Base-by-base conservation (phyloP, 768 basidiomycete species). In the Mycena rosella region DNA sequence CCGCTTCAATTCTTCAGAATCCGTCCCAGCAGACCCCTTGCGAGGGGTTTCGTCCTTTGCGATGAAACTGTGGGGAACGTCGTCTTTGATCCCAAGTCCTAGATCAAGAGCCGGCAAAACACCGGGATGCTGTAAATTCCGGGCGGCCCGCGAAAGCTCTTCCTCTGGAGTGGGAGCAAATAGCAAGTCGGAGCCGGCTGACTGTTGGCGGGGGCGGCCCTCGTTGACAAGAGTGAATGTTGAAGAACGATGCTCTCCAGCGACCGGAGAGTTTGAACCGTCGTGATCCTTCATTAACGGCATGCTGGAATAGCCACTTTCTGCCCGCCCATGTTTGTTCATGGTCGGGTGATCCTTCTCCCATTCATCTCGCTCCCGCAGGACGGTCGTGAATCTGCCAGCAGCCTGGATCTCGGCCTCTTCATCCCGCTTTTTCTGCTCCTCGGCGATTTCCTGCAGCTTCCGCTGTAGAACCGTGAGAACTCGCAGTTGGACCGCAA, bases 401-500 rank as follows among this genome's bases (percentile, higher is more conserved):
- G 94, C 89, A 40, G 95, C 92, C 38, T 88, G 86, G 9, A 87
- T 82, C 72, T 96, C 95, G 18, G 91, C 90, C 74, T 91, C 91
- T 71, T 88, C 88, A 68, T 96, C 92, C 67, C 86, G 86, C 65
- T 87, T 87, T 67, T 83, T 87, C 68, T 91, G 89, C 72, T 95
- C 95, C 68, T 87, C 88, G 65, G 87, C 84, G 63, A 96, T 93
- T 81, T 96, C 93, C 69, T 85, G 85, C 53, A 96, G 82, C 78
- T 95, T 94, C 68, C 85, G 84, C 76, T 91, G 90, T 18, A 99
- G 88, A 48, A 94, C 85, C 64, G 88, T 88, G 68, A 96, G 88
- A 69, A 98, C 89, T 59, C 93, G 92, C 73, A 96, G 86, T 79
- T 98, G 97, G 51, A 98, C 92, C 3, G 96, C 94, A 30, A 90